These are phyloP conservation scores for Puccinia sorghi DNA, from an alignment of 1,284 basidiomycete species.

Conservation along the genomic window DNA sequence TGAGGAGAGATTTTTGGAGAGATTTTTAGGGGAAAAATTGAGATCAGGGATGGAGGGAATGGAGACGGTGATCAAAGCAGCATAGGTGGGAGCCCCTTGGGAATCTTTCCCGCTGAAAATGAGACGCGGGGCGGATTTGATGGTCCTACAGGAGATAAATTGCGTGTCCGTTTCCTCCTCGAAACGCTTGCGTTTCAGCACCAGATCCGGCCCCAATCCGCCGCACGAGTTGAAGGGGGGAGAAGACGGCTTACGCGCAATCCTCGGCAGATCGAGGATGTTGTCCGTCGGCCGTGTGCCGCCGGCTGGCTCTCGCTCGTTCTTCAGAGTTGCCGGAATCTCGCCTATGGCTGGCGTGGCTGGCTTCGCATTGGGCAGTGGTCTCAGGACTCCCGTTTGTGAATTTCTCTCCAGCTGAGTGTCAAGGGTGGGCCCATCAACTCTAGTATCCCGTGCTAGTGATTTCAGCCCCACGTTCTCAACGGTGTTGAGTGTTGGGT, in stretches of 20 bases:
- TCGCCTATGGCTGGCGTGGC: neutral
- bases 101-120: neutral
- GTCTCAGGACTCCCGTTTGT: constrained; percentile 3
- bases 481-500: neutral
- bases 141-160: constrained; percentile 17
- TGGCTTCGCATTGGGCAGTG: neutral
- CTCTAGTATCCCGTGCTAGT: neutral
- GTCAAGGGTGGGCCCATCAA: neutral
- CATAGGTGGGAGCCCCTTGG: neutral
- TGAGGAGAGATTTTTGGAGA: neutral
- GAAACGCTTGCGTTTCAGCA: neutral
- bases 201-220: neutral
- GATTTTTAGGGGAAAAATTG: neutral
- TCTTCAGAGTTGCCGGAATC: neutral
- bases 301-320: neutral
- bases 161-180: neutral
- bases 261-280: constrained; percentile 1
- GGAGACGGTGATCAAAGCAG: constrained; percentile 9
- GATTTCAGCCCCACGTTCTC: neutral
- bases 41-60: constrained; percentile 14
- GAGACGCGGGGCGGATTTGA: constrained; percentile 9
- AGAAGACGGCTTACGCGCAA: neutral
- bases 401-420: neutral
- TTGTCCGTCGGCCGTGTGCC: neutral
- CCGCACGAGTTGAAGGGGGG: neutral